Base-by-base conservation (phyloP, 1,284 basidiomycete genomes). In the Cutaneotrichosporon cavernicola region DNA sequence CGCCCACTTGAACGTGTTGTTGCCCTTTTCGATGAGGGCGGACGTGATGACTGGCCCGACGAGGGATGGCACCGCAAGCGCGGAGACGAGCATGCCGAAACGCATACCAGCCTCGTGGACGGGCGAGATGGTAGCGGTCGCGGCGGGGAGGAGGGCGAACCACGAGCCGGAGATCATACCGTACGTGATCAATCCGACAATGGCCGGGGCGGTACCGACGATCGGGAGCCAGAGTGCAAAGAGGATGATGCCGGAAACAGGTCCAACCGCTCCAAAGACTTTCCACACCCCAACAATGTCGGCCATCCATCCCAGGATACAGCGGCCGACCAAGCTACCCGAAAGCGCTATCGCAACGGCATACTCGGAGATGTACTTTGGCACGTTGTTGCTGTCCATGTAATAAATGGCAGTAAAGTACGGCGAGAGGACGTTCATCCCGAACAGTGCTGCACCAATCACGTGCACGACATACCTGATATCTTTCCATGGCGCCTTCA, bases 101-200 rank as follows among this genome's bases (percentile, higher is more conserved):
- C 79, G 60, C 69, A 76, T 74, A 0, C 79, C 79, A 22, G 75
- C 73, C 63, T 80, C 79, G 56, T 72, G 70, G 2, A 74, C 71
- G 0, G 79, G 78, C n/a, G 69, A 73, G 59, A 79, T 74, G 5
- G 73, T 63, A 0, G 73, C 77, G 13, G 71, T 72, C 18, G 72
- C 71, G 13, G 77, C 75, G 9, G 75, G 72, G 5, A 77, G 70
- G 16, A 79, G 67, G 1, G 76, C 67, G n/a, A 79, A 72, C 70
- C 75, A 78, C 1, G 73, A 72, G 22, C 79, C 79, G 55, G 71
- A 72, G 18, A 66, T 59, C 52, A 69, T 64, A 2, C 78, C 79
- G 60, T 76, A 80, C 18, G 67, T 16, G 40, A 76, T 62, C 49
- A 78, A 56, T 0, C 76, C 79, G 32, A 78, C 62, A 16, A 79